phyloP scores from a whole-genome alignment of 768 basidiomycete species.

The Podaxis mareebaensis region DNA sequence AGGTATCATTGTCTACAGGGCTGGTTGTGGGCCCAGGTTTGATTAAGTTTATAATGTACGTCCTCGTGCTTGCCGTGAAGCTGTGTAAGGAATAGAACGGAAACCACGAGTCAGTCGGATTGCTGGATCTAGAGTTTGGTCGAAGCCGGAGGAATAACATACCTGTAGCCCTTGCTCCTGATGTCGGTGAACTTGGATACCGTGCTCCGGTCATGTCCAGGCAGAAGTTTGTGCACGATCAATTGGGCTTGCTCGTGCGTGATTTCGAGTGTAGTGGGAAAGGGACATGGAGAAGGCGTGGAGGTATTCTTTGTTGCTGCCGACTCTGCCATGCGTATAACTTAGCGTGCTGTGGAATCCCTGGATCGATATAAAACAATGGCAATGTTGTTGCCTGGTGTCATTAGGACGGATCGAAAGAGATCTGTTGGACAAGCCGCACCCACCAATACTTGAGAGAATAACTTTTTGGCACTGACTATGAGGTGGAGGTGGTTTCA shows the following conservation, averaged over 20 bases:
- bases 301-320: not conserved
- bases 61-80: slow-evolving; percentile 21
- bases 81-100: slow-evolving; percentile 16
- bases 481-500: no score
- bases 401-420: no score
- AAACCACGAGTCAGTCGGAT: not conserved
- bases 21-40: slow-evolving; percentile 5
- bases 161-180: slow-evolving; percentile 28
- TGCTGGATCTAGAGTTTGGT: not conserved
- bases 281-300: not conserved
- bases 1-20: not conserved
- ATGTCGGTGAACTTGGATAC: slow-evolving; percentile 21
- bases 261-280: slow-evolving; percentile 2
- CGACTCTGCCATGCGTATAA: not conserved
- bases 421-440: no score
- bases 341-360: no score
- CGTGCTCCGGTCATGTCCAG: slow-evolving; percentile 5
- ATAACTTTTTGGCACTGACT: no score
- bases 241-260: slow-evolving; percentile 17
- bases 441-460: no score
- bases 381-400: no score
- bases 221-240: slow-evolving; percentile 16
- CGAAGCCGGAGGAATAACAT: not conserved
- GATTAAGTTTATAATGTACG: slow-evolving; percentile 26
- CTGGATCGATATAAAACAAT: no score